Conservation (phyloP, 169 alveolate genomes). For the Eimeria brunetti region DNA sequence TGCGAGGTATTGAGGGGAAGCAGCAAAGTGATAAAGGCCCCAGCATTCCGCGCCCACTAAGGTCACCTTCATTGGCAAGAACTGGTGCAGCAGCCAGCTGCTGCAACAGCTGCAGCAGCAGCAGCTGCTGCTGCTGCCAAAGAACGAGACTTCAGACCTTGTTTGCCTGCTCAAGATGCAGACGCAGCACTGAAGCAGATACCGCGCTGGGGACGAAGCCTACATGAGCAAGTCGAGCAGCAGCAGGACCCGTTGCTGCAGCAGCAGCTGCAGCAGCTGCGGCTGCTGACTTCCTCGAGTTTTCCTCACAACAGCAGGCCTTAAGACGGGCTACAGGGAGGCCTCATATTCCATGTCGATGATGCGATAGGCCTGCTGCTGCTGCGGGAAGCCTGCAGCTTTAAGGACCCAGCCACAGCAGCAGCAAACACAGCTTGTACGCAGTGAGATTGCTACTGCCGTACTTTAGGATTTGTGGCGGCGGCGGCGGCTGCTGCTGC, state of each 20-base stretch:
- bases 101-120: neutral
- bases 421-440: neutral
- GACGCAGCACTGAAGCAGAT: neutral
- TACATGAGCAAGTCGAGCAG: neutral
- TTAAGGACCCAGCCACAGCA: neutral
- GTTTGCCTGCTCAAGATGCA: neutral
- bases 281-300: neutral
- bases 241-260: neutral
- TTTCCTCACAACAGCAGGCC: too few relatives aligned
- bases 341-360: neutral
- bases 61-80: neutral
- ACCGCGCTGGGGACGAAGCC: neutral
- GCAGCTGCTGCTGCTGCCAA: neutral
- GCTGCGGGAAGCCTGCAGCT: neutral
- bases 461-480: neutral
- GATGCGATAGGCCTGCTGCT: neutral
- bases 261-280: constrained; percentile 6
- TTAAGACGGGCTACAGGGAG: neutral
- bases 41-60: neutral
- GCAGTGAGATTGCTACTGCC: neutral
- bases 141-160: neutral
- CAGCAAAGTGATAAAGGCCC: neutral
- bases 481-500: constrained; percentile 30
- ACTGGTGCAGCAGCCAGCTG: constrained; percentile 36
- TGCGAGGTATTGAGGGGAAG: neutral